A percentile compares a stretch with the other conserved stretches of the same genome.
phyloP scores from a whole-genome alignment of 1,284 basidiomycete genomes.

The Laetiporus sulphureus region DNA sequence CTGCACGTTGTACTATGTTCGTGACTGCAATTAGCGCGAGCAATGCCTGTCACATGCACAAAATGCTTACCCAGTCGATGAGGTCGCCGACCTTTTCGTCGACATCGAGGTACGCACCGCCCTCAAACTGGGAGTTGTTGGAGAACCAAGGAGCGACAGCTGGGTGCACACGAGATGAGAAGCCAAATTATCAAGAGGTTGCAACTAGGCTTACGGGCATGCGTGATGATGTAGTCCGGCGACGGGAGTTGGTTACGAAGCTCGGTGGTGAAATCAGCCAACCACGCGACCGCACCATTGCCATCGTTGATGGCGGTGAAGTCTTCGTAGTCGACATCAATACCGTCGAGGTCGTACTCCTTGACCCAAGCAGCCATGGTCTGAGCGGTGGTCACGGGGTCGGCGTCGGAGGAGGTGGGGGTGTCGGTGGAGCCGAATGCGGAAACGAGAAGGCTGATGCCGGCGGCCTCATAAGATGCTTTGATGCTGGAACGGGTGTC shows the following conservation, averaged over 20 bases:
- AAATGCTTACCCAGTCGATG: constrained; percentile 32
- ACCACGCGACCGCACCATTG: constrained; percentile 35
- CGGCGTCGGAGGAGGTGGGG: constrained; percentile 38
- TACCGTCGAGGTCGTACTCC: constrained; percentile 42
- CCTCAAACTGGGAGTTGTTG: constrained; percentile 36
- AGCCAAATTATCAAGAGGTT: neutral
- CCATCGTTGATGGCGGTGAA: constrained; percentile 37
- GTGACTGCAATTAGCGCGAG: neutral
- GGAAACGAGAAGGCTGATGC: constrained; percentile 42
- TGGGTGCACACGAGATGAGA: constrained; percentile 5
- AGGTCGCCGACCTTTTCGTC: constrained; percentile 45
- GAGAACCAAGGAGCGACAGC: constrained; percentile 54
- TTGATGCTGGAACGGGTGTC: constrained; percentile 31
- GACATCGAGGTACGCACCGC: constrained; percentile 55
- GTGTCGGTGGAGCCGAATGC: constrained; percentile 44
- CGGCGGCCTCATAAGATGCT: constrained; percentile 36
- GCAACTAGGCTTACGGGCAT: constrained; percentile 29
- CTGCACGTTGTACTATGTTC: constrained; percentile 40
- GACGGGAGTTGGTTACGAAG: constrained; percentile 28
- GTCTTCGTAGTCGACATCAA: constrained; percentile 58
- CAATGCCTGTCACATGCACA: too few species aligned
- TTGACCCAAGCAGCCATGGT: constrained; percentile 45
- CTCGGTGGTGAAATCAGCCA: constrained; percentile 36
- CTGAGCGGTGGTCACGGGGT: constrained; percentile 36
- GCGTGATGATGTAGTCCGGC: constrained; percentile 30